Percentiles rank a stretch among this genome's conserved stretches.
Evolutionary conservation across 1,284 basidiomycete species (phyloP).

Genomic region (Fomitopsis betulina): DNA sequence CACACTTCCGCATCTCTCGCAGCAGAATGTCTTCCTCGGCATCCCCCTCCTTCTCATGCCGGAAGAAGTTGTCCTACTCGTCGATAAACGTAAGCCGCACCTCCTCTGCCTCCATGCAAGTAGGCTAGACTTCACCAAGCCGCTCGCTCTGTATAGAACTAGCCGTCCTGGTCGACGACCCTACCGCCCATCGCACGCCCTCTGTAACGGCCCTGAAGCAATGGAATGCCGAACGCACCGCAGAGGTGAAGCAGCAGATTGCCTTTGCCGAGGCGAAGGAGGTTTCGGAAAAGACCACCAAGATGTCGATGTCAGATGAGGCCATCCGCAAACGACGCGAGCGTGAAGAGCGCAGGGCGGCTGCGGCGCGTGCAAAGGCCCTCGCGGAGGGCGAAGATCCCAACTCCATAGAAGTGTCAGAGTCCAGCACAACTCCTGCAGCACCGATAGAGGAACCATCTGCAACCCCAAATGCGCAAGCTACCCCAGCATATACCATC

Average conservation of each 20-base stretch:
- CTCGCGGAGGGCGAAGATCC: constrained; percentile 19
- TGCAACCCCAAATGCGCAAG: constrained; percentile 15
- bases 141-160: constrained; percentile 44
- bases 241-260: constrained; percentile 43
- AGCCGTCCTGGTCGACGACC: constrained; percentile 78
- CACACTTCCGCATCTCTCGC: constrained; percentile 90
- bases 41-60: constrained; percentile 84
- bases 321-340: constrained; percentile 67
- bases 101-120: not conserved
- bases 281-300: constrained; percentile 39
- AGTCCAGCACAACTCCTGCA: constrained; percentile 7
- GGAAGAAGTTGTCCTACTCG: constrained; percentile 88
- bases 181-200: constrained; percentile 57
- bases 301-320: constrained; percentile 51
- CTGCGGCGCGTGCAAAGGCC: constrained; percentile 34
- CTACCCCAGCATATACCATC: constrained; percentile 44
- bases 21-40: constrained; percentile 96
- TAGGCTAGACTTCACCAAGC: constrained; percentile 8
- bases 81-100: constrained; percentile 63
- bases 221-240: constrained; percentile 52
- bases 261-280: constrained; percentile 40
- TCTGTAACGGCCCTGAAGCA: constrained; percentile 42
- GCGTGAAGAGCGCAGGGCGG: constrained; percentile 52
- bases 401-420: not conserved
- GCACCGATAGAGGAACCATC: constrained; percentile 16